phyloP scores from a whole-genome alignment of 345 rosid species.

The Zanthoxylum bungeanum region DNA sequence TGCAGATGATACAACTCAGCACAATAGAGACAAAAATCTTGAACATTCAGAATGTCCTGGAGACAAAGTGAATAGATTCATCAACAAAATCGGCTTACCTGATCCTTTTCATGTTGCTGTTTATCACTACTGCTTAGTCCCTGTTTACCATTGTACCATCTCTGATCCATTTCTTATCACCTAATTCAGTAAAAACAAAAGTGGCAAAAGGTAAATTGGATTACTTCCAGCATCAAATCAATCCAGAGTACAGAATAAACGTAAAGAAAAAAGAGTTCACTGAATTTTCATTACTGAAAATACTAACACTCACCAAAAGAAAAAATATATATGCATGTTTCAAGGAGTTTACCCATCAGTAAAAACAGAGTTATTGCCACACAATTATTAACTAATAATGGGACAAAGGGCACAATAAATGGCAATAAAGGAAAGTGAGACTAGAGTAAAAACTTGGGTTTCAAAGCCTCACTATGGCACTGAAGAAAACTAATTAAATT shows the following conservation, averaged over 20 bases:
- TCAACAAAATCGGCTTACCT: conserved; percentile 27
- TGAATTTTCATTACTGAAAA: neutral
- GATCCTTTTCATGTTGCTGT: conserved; percentile 37
- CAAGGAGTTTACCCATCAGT: neutral
- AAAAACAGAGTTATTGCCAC: neutral
- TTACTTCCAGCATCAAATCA: neutral
- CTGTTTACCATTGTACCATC: conserved; percentile 30
- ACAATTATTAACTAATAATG: neutral
- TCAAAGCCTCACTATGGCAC: neutral
- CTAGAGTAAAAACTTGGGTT: neutral
- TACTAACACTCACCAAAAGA: neutral
- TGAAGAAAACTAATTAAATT: neutral
- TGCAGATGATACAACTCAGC: neutral
- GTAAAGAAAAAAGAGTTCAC: neutral
- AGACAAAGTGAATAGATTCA: neutral
- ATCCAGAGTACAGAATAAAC: neutral
- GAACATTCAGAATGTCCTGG: neutral
- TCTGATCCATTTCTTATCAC: conserved; percentile 41
- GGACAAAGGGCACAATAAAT: neutral
- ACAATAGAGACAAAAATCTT: neutral
- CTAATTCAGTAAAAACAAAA: conserved; percentile 9
- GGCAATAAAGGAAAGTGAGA: neutral
- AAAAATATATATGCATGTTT: neutral
- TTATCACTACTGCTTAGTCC: conserved; percentile 41
- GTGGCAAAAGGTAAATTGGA: neutral